Base-by-base conservation (phyloP, 805 yeast species). In the Candida montana region DNA sequence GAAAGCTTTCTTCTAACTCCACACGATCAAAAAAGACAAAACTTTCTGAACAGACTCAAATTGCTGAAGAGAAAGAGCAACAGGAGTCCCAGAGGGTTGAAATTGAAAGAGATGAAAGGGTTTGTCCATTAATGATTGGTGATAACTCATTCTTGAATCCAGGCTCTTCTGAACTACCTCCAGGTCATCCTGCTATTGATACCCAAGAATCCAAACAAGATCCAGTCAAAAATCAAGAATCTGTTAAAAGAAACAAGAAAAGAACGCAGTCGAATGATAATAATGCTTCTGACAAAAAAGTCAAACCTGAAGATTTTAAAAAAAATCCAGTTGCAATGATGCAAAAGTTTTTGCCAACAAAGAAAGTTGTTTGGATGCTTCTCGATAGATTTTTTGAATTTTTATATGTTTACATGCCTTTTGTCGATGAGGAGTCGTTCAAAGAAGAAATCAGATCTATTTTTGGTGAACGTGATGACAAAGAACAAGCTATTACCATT, bases 401-500 rank as follows among this genome's bases (percentile, higher is more conserved):
- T 27, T 60, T 82, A 5, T 83, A 83, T 55, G 73, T 84, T 12
- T 79, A 74, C 42, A 66, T 82, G 51, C 90, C 93, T 3, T 78
- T 74, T 47, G 60, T 82, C 27, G 88, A 82, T 57, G 87, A 82
- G 54, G 62, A 51, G 39, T 64, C 65, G 9, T 75, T 77, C 54
- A 68, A 68, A 40, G 49, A 49, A 16, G 70, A 71, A 37, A 57
- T 78, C 15, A 49, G 61, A 1, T 54, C 67, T 19, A 69, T 79
- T 7, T 59, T 79, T 26, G 83, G 79, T 12, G 39, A 58, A 1
- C 48, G 52, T 16, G 62, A 59, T 20, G 67, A 66, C 37, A 45
- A 51, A 33, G 52, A 51, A 6, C 53, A 61, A 35, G 20, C 40
- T 16, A 47, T 69, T 10, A 56, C 53, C 5, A 44, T 68, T 15